Conservation (phyloP, 2,329 filamentous ascomycete species). For the Phyllachora maydis region DNA sequence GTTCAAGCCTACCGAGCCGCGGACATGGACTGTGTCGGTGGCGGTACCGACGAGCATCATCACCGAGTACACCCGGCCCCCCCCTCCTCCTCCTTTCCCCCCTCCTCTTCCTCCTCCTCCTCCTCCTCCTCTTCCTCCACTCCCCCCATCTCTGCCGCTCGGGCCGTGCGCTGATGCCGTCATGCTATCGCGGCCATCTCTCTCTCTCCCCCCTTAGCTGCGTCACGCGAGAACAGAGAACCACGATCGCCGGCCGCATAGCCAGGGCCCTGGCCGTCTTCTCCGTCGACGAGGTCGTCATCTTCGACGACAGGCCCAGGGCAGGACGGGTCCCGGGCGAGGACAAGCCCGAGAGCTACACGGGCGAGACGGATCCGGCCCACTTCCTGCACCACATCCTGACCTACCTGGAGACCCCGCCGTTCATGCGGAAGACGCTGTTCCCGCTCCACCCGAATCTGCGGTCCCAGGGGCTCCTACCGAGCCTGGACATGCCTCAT, state of each 20-base stretch:
- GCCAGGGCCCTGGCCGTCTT: conserved; percentile 69
- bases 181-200: conserved; percentile 2
- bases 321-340: conserved; percentile 22
- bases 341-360: conserved; percentile 34
- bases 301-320: conserved; percentile 50
- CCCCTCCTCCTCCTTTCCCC: too few relatives aligned
- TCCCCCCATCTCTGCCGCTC: too few relatives aligned
- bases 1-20: conserved; percentile 42
- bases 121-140: too few relatives aligned
- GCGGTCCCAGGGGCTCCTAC: conserved; percentile 48
- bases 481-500: conserved; percentile 68
- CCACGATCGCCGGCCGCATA: conserved; percentile 50
- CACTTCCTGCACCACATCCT: conserved; percentile 66
- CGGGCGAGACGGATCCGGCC: conserved; percentile 52
- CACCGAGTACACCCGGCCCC: conserved; percentile 33
- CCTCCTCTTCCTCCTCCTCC: not conserved
- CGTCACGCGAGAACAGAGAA: conserved; percentile 55
- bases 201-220: conserved; percentile 25
- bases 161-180: too few relatives aligned
- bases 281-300: conserved; percentile 62
- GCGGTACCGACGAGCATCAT: conserved; percentile 64
- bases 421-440: conserved; percentile 55
- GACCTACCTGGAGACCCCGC: conserved; percentile 66
- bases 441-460: conserved; percentile 68
- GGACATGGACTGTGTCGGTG: conserved; percentile 56